phyloP scores from a whole-genome alignment of 306 rosid genomes.

The Quercus robur region DNA sequence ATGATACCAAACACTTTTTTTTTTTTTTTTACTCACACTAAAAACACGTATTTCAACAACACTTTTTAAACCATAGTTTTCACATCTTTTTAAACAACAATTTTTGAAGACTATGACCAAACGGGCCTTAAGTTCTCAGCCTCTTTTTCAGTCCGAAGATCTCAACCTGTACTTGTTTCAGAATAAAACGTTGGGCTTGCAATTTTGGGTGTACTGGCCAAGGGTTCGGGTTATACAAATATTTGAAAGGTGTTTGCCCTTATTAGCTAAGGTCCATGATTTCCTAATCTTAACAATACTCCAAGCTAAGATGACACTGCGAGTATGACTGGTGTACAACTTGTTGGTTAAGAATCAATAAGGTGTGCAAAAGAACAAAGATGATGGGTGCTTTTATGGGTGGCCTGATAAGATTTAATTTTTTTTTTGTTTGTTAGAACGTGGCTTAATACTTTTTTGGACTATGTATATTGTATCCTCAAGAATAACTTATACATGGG shows the following conservation, averaged over 20 bases:
- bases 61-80: too few relatives aligned
- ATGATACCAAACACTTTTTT: too few relatives aligned
- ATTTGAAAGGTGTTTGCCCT: neutral
- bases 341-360: conserved; percentile 5
- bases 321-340: neutral
- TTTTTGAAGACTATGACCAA: too few relatives aligned
- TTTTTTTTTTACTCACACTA: too few relatives aligned
- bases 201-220: neutral
- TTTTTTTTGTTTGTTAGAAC: neutral
- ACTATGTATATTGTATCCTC: neutral
- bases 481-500: neutral
- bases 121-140: neutral
- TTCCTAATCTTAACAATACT: neutral
- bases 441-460: neutral
- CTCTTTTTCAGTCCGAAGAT: neutral
- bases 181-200: neutral
- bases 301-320: neutral
- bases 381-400: neutral
- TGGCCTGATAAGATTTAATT: neutral
- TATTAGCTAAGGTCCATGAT: neutral
- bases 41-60: too few relatives aligned
- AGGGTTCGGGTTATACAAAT: neutral
- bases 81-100: too few relatives aligned
- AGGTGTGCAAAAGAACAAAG: neutral
- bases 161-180: neutral